phyloP scores from a whole-genome alignment of 192 early-diverging fungal genomes.

The Podila epicladia region DNA sequence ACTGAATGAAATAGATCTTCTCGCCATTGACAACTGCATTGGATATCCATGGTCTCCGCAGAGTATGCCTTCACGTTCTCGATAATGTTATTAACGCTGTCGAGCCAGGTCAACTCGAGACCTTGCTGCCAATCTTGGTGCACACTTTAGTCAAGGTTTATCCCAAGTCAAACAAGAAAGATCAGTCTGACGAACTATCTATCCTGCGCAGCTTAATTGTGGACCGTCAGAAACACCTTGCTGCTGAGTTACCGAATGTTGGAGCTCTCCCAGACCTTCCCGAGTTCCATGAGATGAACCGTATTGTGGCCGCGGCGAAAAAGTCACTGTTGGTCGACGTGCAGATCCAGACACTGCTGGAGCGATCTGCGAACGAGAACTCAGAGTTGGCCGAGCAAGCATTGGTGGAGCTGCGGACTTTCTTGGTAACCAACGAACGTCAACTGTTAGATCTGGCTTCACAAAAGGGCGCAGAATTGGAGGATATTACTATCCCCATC shows the following conservation, averaged over 20 bases:
- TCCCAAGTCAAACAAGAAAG: constrained; percentile 2
- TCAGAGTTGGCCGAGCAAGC: constrained; percentile 28
- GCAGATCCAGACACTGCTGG: constrained; percentile 7
- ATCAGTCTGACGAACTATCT: neutral
- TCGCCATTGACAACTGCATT: constrained; percentile 30
- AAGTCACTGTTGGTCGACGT: neutral
- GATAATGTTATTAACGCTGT: constrained; percentile 6
- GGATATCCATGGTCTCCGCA: constrained; percentile 19
- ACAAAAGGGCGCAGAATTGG: constrained; percentile 4
- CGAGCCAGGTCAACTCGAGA: constrained; percentile 14
- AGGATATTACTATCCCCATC: constrained; percentile 5
- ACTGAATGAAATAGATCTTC: constrained; percentile 16
- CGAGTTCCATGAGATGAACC: constrained; percentile 25
- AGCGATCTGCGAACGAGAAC: constrained; percentile 23
- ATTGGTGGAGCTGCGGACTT: constrained; percentile 16
- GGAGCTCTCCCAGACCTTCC: constrained; percentile 16
- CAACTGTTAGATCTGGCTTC: neutral
- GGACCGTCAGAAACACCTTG: constrained; percentile 10
- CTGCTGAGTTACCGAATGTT: constrained; percentile 6
- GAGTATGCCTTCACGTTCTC: constrained; percentile 10
- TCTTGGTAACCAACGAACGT: constrained; percentile 15
- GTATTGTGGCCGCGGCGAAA: constrained; percentile 7
- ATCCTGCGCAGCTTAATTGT: constrained; percentile 25
- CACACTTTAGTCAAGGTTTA: constrained; percentile 14
- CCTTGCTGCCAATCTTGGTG: constrained; percentile 10